Conservation (phyloP, 73 alveolate genomes). For the Paramecium pentaurelia region DNA sequence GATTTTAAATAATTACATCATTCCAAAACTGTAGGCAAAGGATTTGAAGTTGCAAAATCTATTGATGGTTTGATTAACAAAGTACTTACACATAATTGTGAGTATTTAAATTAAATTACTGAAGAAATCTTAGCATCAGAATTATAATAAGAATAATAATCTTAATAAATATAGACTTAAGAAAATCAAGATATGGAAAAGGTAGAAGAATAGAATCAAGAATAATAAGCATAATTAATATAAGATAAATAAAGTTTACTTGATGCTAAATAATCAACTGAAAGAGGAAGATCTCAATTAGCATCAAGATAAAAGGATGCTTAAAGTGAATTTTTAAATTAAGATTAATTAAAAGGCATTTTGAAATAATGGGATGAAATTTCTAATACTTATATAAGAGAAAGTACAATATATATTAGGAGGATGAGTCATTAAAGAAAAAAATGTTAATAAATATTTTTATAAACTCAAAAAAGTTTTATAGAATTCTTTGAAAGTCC, state of each 20-base stretch:
- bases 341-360: background rate
- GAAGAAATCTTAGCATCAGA: background rate
- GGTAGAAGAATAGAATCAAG: background rate
- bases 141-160: background rate
- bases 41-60: background rate
- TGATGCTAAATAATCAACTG: slow-evolving; percentile 4
- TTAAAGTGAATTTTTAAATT: background rate
- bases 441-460: background rate
- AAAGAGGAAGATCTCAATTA: slow-evolving; percentile 3
- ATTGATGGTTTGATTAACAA: background rate
- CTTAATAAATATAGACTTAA: background rate
- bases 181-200: background rate
- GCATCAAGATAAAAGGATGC: background rate
- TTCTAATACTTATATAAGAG: slow-evolving; percentile 6
- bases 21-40: background rate
- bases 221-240: background rate
- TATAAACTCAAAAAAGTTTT: background rate
- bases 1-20: background rate
- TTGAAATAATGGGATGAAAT: slow-evolving; percentile 39
- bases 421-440: slow-evolving; percentile 23
- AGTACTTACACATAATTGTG: background rate
- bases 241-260: background rate
- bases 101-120: background rate
- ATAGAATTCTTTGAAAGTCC: slow-evolving; percentile 8
- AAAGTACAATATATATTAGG: background rate